Base-by-base conservation (phyloP, 2,329 filamentous ascomycete species). In the Davidsoniella eucalypti region DNA sequence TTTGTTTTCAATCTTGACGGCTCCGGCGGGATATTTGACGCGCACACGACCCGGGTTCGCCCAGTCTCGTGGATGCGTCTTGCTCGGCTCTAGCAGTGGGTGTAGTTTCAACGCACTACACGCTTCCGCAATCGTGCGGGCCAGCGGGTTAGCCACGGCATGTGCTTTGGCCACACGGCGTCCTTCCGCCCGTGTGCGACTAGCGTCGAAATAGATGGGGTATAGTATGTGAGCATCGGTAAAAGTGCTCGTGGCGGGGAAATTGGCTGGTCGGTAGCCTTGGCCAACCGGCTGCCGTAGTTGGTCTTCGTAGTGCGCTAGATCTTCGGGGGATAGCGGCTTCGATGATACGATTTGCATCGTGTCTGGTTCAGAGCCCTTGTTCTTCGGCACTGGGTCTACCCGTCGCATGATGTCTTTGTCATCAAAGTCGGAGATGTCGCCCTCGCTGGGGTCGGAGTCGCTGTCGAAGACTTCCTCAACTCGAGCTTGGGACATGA, bases 51-150 rank as follows among this genome's bases (percentile, higher is more conserved):
- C 92, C 10, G 92, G 92, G 68, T 98, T 98, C 51, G 83, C 82
- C 92, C 92, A 98, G 69, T 98, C 92, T 67, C 92, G 90, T 5
- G 92, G 92, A 65, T 98, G 92, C 54, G 80, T 75, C 70, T 94
- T 94, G 61, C 84, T 83, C 1, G 88, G 86, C 68, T 98, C 92
- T 63, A 95, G 83, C 6, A 92, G 79, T 41, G 82, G 80, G 54
- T 76, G 73, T 36, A 87, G 69, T 26, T 81, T 76, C 54, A 94
- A 73, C 43, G 72, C 67, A 40, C 80, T 79, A 64, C 84, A 84
- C n/a, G 88, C 90, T 61, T 85, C 82, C 42, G 87, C 82, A 61
- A 98, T 88, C 60, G 92, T 86, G 59, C 84, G 77, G 6, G 92
- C 92, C 40, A 98, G 74, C 25, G 92, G 92, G 67, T 90, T 93